These are phyloP conservation scores for Takashimella koratensis DNA, from an alignment of 1,284 basidiomycete species.

Conservation along the genomic window DNA sequence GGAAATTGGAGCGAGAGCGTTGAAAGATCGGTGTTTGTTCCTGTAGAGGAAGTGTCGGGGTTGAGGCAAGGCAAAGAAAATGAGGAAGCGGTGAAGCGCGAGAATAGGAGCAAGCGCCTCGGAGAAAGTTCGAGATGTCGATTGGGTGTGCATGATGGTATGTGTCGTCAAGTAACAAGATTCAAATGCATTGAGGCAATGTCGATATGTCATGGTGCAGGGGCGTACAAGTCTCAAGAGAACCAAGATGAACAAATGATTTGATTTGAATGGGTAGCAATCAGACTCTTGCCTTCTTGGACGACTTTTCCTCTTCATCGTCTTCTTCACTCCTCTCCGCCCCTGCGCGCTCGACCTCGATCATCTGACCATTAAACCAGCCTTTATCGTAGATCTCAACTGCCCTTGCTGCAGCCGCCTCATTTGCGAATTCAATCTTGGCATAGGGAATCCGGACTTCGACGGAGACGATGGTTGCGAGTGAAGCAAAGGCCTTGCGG, in stretches of 20 bases:
- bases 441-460: not conserved
- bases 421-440: not conserved
- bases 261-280: no score
- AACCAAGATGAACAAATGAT: no score
- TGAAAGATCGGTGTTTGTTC: slow-evolving; percentile 50
- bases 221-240: not conserved
- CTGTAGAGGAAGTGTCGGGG: no score
- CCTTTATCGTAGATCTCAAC: not conserved
- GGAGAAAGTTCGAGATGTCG: not conserved
- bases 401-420: not conserved
- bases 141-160: not conserved
- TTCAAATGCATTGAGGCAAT: not conserved
- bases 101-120: not conserved
- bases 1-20: slow-evolving; percentile 51
- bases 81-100: not conserved
- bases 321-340: not conserved
- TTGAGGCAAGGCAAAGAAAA: not conserved
- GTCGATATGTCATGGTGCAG: not conserved
- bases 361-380: not conserved
- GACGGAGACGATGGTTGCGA: not conserved
- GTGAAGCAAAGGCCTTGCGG: not conserved
- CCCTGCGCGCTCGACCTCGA: not conserved
- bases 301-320: not conserved
- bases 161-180: not conserved
- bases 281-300: not conserved